Conservation (phyloP, 1,284 basidiomycete species). For the Tylopilus orsonianus region DNA sequence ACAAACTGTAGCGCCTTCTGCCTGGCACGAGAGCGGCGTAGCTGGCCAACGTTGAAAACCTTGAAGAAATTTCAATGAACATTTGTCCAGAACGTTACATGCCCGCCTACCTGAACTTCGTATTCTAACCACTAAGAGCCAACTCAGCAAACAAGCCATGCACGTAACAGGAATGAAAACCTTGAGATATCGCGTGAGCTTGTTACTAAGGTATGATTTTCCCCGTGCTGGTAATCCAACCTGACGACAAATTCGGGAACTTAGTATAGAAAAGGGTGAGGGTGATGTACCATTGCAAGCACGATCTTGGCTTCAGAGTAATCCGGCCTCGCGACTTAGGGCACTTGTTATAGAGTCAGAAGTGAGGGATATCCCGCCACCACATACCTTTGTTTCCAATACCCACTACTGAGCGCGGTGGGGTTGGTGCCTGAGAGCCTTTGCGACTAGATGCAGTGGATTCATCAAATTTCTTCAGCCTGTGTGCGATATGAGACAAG, state of each 20-base stretch:
- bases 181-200: constrained; percentile 78
- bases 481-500: constrained; percentile 32
- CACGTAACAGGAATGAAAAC: constrained; percentile 38
- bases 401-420: constrained; percentile 75
- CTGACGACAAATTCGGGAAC: constrained; percentile 35
- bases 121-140: constrained; percentile 91
- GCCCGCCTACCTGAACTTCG: constrained; percentile 75
- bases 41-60: constrained; percentile 98
- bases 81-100: not conserved
- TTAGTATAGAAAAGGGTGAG: not conserved
- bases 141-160: constrained; percentile 12
- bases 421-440: constrained; percentile 68
- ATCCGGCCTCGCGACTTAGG: constrained; percentile 88
- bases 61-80: constrained; percentile 32
- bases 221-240: constrained; percentile 82
- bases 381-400: constrained; percentile 75
- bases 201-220: constrained; percentile 85
- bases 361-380: constrained; percentile 7
- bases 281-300: constrained; percentile 81
- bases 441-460: constrained; percentile 65
- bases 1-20: constrained; percentile 73
- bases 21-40: constrained; percentile 84
- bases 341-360: not conserved
- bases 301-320: constrained; percentile 99
- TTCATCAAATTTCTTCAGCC: constrained; percentile 79